Conservation (phyloP, 2,329 filamentous ascomycete species). For the Fusarium torreyae region DNA sequence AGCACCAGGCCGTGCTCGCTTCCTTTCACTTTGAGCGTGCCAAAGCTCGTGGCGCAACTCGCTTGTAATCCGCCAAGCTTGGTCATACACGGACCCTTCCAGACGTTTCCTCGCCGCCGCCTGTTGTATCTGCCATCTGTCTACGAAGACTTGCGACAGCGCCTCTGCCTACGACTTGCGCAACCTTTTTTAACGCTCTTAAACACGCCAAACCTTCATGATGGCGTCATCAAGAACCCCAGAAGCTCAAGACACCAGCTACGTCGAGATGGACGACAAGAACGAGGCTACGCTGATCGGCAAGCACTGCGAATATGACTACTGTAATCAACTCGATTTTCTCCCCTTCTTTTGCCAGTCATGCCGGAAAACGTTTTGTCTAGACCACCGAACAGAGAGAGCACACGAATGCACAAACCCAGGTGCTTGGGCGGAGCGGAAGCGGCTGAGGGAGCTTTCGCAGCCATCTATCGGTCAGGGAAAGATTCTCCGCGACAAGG, state of each 20-base stretch:
- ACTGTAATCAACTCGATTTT: constrained; percentile 96
- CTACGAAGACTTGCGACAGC: constrained; percentile 48
- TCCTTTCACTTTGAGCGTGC: constrained; percentile 1
- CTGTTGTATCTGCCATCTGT: constrained; percentile 44
- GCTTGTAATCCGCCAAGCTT: constrained; percentile 44
- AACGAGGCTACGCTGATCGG: constrained; percentile 88
- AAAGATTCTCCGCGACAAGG: constrained; percentile 67
- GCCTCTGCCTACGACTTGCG: constrained; percentile 46
- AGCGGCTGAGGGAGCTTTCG: constrained; percentile 68
- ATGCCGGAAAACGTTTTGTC: constrained; percentile 87
- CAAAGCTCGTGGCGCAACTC: constrained; percentile 17
- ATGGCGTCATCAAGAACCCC: constrained; percentile 69
- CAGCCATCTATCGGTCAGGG: constrained; percentile 69
- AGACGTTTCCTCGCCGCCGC: constrained; percentile 53
- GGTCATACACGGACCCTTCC: constrained; percentile 53
- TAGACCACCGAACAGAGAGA: constrained; percentile 91
- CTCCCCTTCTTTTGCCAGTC: constrained; percentile 95
- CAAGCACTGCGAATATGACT: constrained; percentile 89
- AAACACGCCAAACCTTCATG: constrained; percentile 43
- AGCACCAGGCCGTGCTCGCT: neutral
- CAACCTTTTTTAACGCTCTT: constrained; percentile 15
- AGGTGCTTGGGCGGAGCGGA: constrained; percentile 74
- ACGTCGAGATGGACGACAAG: constrained; percentile 79
- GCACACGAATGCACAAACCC: constrained; percentile 78
- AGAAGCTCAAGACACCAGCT: constrained; percentile 67